A percentile compares a stretch with the other conserved stretches of the same genome.
Evolutionary conservation across 2,329 filamentous ascomycete genomes (phyloP).

Genomic region (Neonectria sp.): DNA sequence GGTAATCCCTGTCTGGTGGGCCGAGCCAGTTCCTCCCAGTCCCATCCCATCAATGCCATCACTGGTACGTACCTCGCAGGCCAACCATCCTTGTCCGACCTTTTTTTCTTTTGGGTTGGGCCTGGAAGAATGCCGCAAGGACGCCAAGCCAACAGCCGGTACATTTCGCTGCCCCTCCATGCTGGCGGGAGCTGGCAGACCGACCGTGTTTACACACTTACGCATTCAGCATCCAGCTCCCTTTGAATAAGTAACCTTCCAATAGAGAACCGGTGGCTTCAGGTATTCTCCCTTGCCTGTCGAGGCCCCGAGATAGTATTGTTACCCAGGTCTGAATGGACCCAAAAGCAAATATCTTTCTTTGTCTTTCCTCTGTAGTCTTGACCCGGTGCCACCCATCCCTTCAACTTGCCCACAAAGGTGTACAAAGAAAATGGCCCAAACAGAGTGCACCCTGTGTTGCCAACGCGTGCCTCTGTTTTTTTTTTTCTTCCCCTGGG

Average conservation of each 20-base stretch:
- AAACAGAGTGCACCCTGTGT: neutral
- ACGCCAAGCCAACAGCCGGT: neutral
- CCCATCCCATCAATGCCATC: neutral
- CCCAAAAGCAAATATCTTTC: neutral
- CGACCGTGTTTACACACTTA: neutral
- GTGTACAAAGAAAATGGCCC: constrained; percentile 13
- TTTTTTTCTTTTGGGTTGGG: neutral
- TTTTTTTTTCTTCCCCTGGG: constrained; percentile 11
- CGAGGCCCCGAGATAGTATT: neutral
- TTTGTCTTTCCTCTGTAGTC: neutral
- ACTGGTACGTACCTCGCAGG: neutral
- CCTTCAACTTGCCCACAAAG: constrained; percentile 9
- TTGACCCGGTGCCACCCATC: constrained; percentile 1
- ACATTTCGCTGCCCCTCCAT: constrained; percentile 5
- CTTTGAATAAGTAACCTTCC: neutral
- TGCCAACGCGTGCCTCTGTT: constrained; percentile 20
- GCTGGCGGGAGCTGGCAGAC: neutral
- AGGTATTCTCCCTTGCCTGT: neutral
- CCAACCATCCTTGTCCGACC: neutral
- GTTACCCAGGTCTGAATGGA: neutral
- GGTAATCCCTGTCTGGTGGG: neutral
- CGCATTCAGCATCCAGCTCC: neutral
- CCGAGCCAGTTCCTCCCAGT: neutral
- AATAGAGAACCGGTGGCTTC: neutral
- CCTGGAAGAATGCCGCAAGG: neutral